Evolutionary conservation across 1,139 yeast species (phyloP), one percentile per base, ranked within the genome.

Genomic region (Lodderomyces metapsilosis): DNA sequence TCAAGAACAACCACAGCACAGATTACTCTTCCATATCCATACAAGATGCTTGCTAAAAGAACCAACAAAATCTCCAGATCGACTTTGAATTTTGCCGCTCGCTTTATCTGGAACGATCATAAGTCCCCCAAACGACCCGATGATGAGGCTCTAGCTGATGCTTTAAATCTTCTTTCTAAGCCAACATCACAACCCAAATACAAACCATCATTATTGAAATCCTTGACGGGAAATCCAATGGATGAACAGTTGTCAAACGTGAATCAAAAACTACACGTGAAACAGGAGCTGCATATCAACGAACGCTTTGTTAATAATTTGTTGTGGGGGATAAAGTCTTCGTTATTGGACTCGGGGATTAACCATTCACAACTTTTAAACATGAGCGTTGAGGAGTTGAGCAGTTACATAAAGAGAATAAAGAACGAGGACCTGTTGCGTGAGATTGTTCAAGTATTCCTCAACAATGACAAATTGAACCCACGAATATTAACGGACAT

Each of bases 201-300:
- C 49, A 65, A 59, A 40, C 77, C 77, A 6, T 68, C 74, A 12
- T 49, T 71, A n/a, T 50, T 66, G 13, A 47, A 57, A 21, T 62
- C 62, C 31, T 57, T 66, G 35, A 58, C 67, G 9, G 57, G 58
- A 38, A 73, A 73, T 0, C 52, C 71, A 1, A 64, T 59, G 2
- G 44, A 47, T 7, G 73, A 67, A 39, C 66, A 61, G 20, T 24
- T 20, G 18, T 40, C 10, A 5, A 24, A 9, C 9, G 22, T 12
- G 18, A 39, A 17, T 20, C 34, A n/a, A 23, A 33, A 9, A 20
- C 16, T n/a, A 37, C 39, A n/a, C 21, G 16, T 21, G 4, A 35
- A 15, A 13, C 38, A 16, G 9, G 34, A 27, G 11, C 21, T 13
- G 10, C 23, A 18, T 42, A 27, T 22, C 23, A 47, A 5, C 51